Evolutionary conservation across 176 grass and related monocot genomes (phyloP), one percentile per base, ranked within the genome.

Genomic region (Aechmea fasciata): DNA sequence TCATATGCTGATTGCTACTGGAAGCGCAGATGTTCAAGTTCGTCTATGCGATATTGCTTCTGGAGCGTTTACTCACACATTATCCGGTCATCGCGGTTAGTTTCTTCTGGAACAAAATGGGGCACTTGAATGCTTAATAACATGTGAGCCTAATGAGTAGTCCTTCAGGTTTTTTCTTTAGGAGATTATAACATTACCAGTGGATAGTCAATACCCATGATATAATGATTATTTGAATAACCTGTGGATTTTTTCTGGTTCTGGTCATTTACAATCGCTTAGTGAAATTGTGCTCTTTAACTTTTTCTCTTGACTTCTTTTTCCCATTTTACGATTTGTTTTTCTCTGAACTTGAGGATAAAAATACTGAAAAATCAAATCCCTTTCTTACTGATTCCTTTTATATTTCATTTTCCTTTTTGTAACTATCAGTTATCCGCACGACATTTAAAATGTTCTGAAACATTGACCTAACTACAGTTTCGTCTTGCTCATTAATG

Each of bases 61-160:
- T 53, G 93, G 89, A 70, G 89, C 93, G 76, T 97, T 87, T 79
- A 87, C 93, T 67, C 93, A 97, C 84, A 97, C 93, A 8, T 81
- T 97, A 54, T 97, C 89, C 0, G 93, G 93, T 81, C 93, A 97
- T 79, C 93, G 80, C 73, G 92, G 92, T 91, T 77, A 73, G 78
- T 84, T 76, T 61, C 80, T 72, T 71, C 55, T 0, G 49, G 12
- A 59, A 19, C 52, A 55, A 55, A 55, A 14, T 59, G 33, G n/a
- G 2, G 19, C 19, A 20, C 7, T 59, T 59, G 8, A 59, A 9
- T 59, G 13, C 54, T 59, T 19, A 18, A 0, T 59, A 41, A 1
- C 54, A 59, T 59, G 54, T 19, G n/a, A 59, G 4, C 33, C 33
- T 41, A 41, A 7, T 6, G 33, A 41, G 33, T 41, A 6, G 33